Conservation (phyloP, 805 yeast species). For the Saccharomyces paradoxus region DNA sequence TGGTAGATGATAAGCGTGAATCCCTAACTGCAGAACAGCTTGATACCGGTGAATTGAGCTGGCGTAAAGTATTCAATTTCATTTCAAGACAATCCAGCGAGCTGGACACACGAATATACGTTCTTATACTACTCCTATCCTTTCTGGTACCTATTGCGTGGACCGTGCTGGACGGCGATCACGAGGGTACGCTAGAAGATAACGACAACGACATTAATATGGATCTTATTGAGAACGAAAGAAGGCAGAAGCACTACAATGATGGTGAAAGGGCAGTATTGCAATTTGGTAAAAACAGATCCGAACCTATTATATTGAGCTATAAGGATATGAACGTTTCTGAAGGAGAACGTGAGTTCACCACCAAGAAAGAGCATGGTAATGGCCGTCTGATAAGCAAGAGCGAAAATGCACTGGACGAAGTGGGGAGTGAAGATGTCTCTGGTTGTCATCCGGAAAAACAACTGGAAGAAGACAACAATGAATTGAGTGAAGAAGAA, state of each 20-base stretch:
- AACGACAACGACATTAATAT: background rate
- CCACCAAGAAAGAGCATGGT: background rate
- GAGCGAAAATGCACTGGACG: background rate
- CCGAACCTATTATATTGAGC: conserved; percentile 10
- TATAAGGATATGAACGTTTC: conserved; percentile 1
- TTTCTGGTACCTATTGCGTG: conserved; percentile 5
- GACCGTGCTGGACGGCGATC: background rate
- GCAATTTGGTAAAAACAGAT: conserved; percentile 17
- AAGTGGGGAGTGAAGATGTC: background rate
- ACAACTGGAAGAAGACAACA: background rate
- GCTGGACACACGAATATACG: conserved; percentile 7
- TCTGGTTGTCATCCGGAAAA: background rate
- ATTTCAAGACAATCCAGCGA: conserved; percentile 3
- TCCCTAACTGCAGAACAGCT: background rate
- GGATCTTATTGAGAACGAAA: background rate
- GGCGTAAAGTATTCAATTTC: conserved; percentile 6
- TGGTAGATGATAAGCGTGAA: background rate
- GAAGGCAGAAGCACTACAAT: conserved; percentile 4
- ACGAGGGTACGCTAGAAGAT: background rate
- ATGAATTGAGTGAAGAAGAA: background rate
- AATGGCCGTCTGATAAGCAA: background rate
- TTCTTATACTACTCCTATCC: conserved; percentile 3
- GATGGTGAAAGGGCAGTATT: conserved; percentile 19
- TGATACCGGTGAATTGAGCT: conserved; percentile 1
- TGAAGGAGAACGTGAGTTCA: background rate